Base-by-base conservation (phyloP, 1,284 basidiomycete genomes). In the Naganishia sp. region DNA sequence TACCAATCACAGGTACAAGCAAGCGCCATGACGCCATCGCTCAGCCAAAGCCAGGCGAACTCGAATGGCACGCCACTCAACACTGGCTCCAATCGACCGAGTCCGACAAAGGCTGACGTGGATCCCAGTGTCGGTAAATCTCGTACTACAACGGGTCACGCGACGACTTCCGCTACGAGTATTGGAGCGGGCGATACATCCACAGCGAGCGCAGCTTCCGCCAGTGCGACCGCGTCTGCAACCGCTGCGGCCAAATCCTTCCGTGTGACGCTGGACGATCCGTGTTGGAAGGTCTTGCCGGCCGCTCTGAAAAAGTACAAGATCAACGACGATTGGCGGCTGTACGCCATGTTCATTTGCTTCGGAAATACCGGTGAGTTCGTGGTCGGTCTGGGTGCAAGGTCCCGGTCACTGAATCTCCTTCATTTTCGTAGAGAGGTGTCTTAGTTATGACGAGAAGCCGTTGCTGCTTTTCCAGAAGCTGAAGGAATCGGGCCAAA, bases 291-390 rank as follows among this genome's bases (percentile, higher is more conserved):
- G 75, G 95, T 99, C 18, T 82, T 99, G 18, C 95, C 96, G 0
- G 94, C 95, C 0, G 96, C 96, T 18, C 83, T 99, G 70, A 97
- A 97, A 82, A 98, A 98, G 80, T 99, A 99, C 81, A 93, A 93
- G 77, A 98, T 99, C 80, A 94, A 94, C 75, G 96, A 99, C 73
- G 94, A 94, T 78, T 99, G 95, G 94, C 89, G 92, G 82, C 90
- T 92, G 75, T 99, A 99, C 81, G 96, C 95, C 28, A 89, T 99
- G 86, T 99, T 99, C 80, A 98, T 99, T 71, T 98, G 94, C 75
- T 97, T 94, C 78, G 94, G 92, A 16, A 88, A 89, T 68, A 85
- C 92, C 57, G 90, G 92, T 92, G 75, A 73, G 84, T 79, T 3
- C 18, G 46, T 33, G 56, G 66, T 33, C 65, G 36, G 10, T 39